Base-by-base conservation (phyloP, 2,329 filamentous ascomycete species). In the Stagonosporopsis tanaceti region DNA sequence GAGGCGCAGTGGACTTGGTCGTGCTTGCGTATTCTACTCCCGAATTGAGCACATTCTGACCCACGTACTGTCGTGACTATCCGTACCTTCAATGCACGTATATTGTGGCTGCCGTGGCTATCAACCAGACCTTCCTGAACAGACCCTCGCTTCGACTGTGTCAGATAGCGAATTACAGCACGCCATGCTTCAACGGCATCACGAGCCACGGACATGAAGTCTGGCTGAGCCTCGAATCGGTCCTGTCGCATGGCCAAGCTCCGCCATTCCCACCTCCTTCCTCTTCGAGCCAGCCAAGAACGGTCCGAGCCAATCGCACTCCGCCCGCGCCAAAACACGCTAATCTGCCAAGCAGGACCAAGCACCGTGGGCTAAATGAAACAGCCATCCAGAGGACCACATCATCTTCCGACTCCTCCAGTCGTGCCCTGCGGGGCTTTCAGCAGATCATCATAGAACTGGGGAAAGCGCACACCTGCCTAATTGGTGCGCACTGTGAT, bases 311-410 rank as follows among this genome's bases (percentile, higher is more conserved):
- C 65, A 67, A 69, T 67, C 53, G 63, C 17, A 27, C 12, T n/a
- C 20, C 51, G 30, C 17, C 40, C 52, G 27, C 46, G 47, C 44
- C 35, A 7, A 35, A 53, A 53, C 32, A 53, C 48, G 54, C 48
- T 53, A 59, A 47, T 47, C 51, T 45, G 41, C 52, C 40, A 52
- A 42, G 58, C 38, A 46, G 42, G 20, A 63, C 68, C 68, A 72
- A 72, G 70, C 42, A 45, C 51, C 34, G n/a, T 40, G 37, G 40
- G 39, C 44, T 69, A 72, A 56, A 73, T 73, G 69, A 69, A 69
- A 60, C 39, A 40, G 27, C 69, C 68, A 69, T 61, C 60, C 63
- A 72, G 41, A 59, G 48, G 45, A 30, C 34, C 17, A 37, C 42
- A 60, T 41, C 20, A 37, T 42, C 47, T 55, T 60, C 41, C 52